These are phyloP conservation scores for Daldinia childiae DNA, from an alignment of 495 filamentous ascomycete species.

Conservation along the genomic window DNA sequence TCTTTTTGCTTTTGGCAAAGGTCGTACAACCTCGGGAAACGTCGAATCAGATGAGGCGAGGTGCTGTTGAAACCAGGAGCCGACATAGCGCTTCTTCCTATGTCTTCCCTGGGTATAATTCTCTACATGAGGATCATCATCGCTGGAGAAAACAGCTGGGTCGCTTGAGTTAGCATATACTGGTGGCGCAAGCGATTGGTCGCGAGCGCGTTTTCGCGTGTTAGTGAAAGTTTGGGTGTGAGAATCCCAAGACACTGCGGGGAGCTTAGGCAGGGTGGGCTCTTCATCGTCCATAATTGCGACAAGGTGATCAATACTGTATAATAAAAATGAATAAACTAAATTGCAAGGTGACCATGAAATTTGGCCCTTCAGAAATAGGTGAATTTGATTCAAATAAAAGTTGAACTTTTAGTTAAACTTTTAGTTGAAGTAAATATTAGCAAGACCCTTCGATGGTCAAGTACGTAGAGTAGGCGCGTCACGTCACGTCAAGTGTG, in stretches of 20 bases:
- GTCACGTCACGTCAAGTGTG: conserved; percentile 16
- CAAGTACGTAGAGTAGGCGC: conserved; percentile 6
- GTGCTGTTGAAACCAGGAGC: conserved; percentile 76
- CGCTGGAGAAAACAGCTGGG: conserved; percentile 79
- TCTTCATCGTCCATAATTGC: conserved; percentile 53
- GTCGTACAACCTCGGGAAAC: conserved; percentile 47
- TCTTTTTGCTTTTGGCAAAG: conserved; percentile 56
- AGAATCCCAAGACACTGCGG: conserved; percentile 47
- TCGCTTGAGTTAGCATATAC: conserved; percentile 68
- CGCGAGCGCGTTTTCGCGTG: conserved; percentile 55
- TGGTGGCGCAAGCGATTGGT: conserved; percentile 36
- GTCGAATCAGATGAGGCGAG: conserved; percentile 53
- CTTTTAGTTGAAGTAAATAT: conserved; percentile 18
- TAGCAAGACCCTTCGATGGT: conserved; percentile 3
- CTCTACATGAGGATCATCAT: conserved; percentile 77
- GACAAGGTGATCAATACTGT: neutral
- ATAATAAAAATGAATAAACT: neutral
- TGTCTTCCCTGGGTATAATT: conserved; percentile 67
- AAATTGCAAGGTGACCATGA: neutral
- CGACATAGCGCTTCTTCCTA: conserved; percentile 71
- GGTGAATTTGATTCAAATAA: neutral
- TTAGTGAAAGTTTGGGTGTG: conserved; percentile 45
- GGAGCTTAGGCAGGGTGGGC: conserved; percentile 54
- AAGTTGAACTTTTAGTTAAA: neutral
- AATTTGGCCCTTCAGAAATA: neutral